Conservation (phyloP, 352 stramenopile genomes). For the Globisporangium recalcitrans region DNA sequence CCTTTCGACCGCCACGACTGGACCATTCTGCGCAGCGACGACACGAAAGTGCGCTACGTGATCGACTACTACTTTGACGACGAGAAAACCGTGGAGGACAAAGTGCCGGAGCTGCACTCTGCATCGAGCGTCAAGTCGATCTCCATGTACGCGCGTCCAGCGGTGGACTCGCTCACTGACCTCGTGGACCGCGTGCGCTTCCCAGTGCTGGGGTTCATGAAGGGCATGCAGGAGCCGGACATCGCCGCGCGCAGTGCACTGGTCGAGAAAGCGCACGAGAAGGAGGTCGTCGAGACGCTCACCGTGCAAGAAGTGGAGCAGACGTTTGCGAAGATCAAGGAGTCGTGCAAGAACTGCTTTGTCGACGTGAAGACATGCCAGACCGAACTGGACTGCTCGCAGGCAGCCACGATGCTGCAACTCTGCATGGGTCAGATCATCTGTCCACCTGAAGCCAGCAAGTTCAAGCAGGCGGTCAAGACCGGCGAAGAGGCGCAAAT, state of each 20-base stretch:
- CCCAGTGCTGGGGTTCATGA: constrained; percentile 48
- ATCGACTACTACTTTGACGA: constrained; percentile 99
- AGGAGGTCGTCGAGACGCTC: constrained; percentile 39
- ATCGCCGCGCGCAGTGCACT: constrained; percentile 41
- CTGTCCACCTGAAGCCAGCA: constrained; percentile 54
- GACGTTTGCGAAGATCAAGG: constrained; percentile 82
- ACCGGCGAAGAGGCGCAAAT: constrained; percentile 55
- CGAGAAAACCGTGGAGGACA: constrained; percentile 66
- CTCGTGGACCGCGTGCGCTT: constrained; percentile 84
- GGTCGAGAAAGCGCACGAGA: constrained; percentile 39
- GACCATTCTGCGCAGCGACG: constrained; percentile 90
- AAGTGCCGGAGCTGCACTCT: constrained; percentile 83
- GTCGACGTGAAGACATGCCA: constrained; percentile 69
- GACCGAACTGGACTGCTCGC: constrained; percentile 74
- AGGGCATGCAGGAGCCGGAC: constrained; percentile 43
- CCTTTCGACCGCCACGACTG: constrained; percentile 99
- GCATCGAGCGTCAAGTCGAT: constrained; percentile 83
- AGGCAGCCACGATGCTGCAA: constrained; percentile 83
- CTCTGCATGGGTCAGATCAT: constrained; percentile 88
- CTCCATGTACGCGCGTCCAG: constrained; percentile 83
- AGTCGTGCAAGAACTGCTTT: constrained; percentile 80
- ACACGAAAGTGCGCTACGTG: constrained; percentile 94
- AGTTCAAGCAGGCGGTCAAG: constrained; percentile 71
- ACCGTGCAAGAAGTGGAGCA: constrained; percentile 68
- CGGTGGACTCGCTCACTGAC: constrained; percentile 64